These are phyloP conservation scores for Senna siamea DNA, from an alignment of 306 rosid species.

Conservation along the genomic window DNA sequence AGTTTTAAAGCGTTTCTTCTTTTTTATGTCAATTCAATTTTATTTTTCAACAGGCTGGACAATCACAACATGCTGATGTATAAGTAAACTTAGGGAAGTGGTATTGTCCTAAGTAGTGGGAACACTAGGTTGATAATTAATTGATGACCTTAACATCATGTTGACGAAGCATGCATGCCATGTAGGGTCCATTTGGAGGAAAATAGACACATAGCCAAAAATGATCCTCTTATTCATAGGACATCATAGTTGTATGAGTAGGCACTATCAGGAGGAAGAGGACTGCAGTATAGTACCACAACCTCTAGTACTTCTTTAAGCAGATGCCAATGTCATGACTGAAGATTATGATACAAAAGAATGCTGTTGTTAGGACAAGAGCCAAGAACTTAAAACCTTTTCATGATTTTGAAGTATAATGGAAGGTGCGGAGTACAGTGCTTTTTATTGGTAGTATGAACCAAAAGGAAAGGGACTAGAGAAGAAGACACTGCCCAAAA, in stretches of 20 bases:
- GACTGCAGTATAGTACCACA: slow-evolving; percentile 21
- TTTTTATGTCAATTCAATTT: neutral
- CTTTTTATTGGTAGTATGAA: slow-evolving; percentile 7
- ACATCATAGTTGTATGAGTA: slow-evolving; percentile 50
- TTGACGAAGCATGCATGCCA: slow-evolving; percentile 53
- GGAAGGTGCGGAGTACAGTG: neutral
- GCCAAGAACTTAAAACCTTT: slow-evolving; percentile 7
- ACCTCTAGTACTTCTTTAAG: slow-evolving; percentile 40
- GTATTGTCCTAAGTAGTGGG: slow-evolving; percentile 46
- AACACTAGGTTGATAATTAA: slow-evolving; percentile 56
- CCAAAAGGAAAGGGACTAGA: slow-evolving; percentile 23
- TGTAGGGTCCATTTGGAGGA: slow-evolving; percentile 57
- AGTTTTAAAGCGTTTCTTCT: no score
- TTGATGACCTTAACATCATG: slow-evolving; percentile 45
- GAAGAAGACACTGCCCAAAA: neutral
- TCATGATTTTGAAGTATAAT: slow-evolving; percentile 1
- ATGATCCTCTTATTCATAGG: slow-evolving; percentile 33
- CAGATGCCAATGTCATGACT: slow-evolving; percentile 36
- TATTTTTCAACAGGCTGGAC: neutral
- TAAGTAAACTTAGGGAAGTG: slow-evolving; percentile 32
- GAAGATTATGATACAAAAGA: slow-evolving; percentile 23
- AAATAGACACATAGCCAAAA: slow-evolving; percentile 32
- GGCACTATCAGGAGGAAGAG: slow-evolving; percentile 37
- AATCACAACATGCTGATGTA: slow-evolving; percentile 26
- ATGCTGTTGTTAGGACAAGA: slow-evolving; percentile 34